Evolutionary conservation across 805 yeast genomes (phyloP), one percentile per base, ranked within the genome.

Genomic region (Yamadazyma nakazawae): DNA sequence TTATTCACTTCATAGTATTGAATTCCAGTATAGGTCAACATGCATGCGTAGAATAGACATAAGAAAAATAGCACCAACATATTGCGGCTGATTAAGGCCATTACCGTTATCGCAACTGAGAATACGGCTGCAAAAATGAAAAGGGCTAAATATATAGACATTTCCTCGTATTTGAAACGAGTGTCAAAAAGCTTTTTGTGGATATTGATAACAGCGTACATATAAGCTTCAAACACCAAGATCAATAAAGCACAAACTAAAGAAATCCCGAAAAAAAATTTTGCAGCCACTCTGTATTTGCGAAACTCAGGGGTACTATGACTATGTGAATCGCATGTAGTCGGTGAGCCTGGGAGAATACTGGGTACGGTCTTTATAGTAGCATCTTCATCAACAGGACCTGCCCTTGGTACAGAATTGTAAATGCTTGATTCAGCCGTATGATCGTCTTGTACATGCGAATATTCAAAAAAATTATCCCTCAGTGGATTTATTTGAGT

Each of bases 61-160:
- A 76, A 58, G 49, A 70, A 66, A 18, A 67, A 45, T n/a, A 74
- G 53, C 14, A 71, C 60, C 46, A 68, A 60, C 54, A 74, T 64
- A 52, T 75, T 75, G 49, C 70, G 62, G 16, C 68, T 57, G 35
- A 54, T 48, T 9, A 76, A 55, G 2, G 77, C 78, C 19, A 73
- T 60, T 11, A 57, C 45, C 1, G 77, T 61, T 34, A 76, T 57
- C 2, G 63, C 42, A 18, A 72, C 57, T 47, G 74, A 79, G 54
- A 66, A 76, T 6, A 74, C 30, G 26, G 66, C 72, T 5, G 78
- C 76, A 54, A 76, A 76, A 31, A 74, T 70, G 54, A 74, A 75
- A n/a, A 76, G 60, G 1, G 80, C 75, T 46, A 76, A 56, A 53
- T 66, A 75, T 16, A 76, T 73, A 34, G 69, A 60, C 47, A 70